Base-by-base conservation (phyloP, 768 basidiomycete genomes). In the Pleurotus tuber-regium region DNA sequence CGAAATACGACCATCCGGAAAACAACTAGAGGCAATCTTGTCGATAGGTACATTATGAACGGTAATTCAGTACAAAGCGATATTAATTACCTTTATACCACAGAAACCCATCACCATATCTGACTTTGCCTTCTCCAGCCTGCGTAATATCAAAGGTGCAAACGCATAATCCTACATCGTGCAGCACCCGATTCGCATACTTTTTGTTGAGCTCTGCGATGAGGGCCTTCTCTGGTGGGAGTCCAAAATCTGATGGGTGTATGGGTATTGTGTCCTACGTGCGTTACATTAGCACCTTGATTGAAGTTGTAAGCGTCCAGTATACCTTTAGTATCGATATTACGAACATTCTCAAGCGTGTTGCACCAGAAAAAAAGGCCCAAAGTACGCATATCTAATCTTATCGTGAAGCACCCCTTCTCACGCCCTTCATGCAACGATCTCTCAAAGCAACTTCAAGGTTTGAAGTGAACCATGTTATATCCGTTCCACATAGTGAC, bases 101-200 rank as follows among this genome's bases (percentile, higher is more conserved):
- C 61, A 96, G 72, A 63, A 85, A 86, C 0, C 96, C 96, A 66
- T 99, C 96, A 0, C 96, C 95, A 60, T 95, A 97, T 29, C 93
- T 78, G 4, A 99, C 86, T 56, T 89, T 94, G 1, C 96, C 96
- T 62, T 98, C 94, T 1, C 92, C 87, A 1, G 84, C 88, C 57
- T 92, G 81, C 0, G 84, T 72, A 33, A 99, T 70, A 65, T 98
- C 96, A 55, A 93, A 97, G 1, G 93, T 81, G 53, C 86, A 91
- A 47, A 98, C 80, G 57, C 92, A 95, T 19, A 99, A 79, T 1
- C 96, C 96, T 51, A 96, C 86, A 51, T 93, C 88, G 61, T 94
- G 90, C 14, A 98, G 70, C 40, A 95, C 83, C 49, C 87, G 81
- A 65, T 98, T 98, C 4, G 96, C 89, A 58, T 96, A 98, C 69